A percentile compares a stretch with the other conserved stretches of the same genome.
Conservation (phyloP, 148 eudicot genomes). For the Hydrangea macrophylla region DNA sequence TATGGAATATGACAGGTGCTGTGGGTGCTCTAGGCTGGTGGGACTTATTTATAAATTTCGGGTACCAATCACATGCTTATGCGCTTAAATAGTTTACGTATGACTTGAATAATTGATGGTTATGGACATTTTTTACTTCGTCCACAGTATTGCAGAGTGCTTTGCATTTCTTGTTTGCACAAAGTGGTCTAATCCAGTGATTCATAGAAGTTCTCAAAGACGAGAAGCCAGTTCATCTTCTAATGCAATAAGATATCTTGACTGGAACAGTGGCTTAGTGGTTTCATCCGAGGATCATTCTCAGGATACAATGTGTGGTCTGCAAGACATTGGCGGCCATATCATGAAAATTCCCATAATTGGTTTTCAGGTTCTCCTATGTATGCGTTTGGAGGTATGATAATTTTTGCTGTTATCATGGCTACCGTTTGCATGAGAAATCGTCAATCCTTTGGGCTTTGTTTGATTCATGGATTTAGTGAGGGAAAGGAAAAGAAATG, state of each 20-base stretch:
- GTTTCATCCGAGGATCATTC: no score
- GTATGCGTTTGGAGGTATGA: conserved; percentile 70
- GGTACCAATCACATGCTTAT: conserved; percentile 36
- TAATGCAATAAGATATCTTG: conserved; percentile 40
- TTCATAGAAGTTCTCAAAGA: conserved; percentile 44
- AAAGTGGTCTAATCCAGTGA: conserved; percentile 74
- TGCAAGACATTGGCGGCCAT: conserved; percentile 74
- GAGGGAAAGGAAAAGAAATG: no score
- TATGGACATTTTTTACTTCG: not conserved
- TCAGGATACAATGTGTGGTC: conserved; percentile 45
- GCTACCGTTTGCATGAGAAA: not conserved
- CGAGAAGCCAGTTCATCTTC: conserved; percentile 51
- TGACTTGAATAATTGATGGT: not conserved
- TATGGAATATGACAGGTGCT: conserved; percentile 50
- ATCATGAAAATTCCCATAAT: conserved; percentile 65
- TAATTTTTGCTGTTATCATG: not conserved
- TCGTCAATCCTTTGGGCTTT: no score
- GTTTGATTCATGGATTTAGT: no score
- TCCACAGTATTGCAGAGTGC: conserved; percentile 69
- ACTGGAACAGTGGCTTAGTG: conserved; percentile 64
- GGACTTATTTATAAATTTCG: conserved; percentile 84
- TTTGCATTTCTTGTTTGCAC: conserved; percentile 85
- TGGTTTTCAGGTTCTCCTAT: conserved; percentile 60
- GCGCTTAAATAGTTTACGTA: not conserved
- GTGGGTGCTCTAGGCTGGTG: conserved; percentile 90